Base-by-base conservation (phyloP, 805 yeast genomes). In the Barnettozyma wickerhamii region DNA sequence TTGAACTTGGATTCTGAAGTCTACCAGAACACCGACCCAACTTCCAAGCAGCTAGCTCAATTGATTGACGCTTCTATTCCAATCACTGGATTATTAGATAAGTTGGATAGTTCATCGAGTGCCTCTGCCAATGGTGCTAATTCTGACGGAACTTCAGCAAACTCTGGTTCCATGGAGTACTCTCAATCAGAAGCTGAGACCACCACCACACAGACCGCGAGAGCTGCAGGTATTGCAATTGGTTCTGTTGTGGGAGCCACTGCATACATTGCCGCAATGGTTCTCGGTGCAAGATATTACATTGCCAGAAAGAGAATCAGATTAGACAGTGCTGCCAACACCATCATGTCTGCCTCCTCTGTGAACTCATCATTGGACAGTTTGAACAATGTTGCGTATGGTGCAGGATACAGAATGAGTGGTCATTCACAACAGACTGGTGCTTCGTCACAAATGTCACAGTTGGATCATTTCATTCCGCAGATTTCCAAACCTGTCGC, bases 181-280 rank as follows among this genome's bases (percentile, higher is more conserved):
- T 49, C 63, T 9, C 46, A 35, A 18, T 37, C 60, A 6, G 49
- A 61, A 5, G 54, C 59, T 7, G 7, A 35, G 3, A 13, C 30
- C n/a, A 15, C 45, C 3, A 14, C 43, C 10, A 26, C 33, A 4
- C 36, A 26, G 20, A 65, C 64, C 45, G 64, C 66, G 34, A 72
- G 72, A 46, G 72, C 86, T 19, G 81, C 84, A 19, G 96, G 95
- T 28, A 75, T 89, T 39, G 81, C 91, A 12, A 72, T 87, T 30
- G 96, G 97, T 35, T 79, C 95, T 6, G 79, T 86, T 23, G 78
- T 76, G 12, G 97, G 96, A 40, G 81, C 86, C 34, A 66, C 75
- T 7, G 65, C 76, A 9, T 84, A 85, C 58, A 74, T 85, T 55
- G 68, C 77, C 0, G 63, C 76, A 17, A 72, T 88, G 69, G 66